Base-by-base conservation (phyloP, 805 yeast species). In the Monosporozyma aerobia region DNA sequence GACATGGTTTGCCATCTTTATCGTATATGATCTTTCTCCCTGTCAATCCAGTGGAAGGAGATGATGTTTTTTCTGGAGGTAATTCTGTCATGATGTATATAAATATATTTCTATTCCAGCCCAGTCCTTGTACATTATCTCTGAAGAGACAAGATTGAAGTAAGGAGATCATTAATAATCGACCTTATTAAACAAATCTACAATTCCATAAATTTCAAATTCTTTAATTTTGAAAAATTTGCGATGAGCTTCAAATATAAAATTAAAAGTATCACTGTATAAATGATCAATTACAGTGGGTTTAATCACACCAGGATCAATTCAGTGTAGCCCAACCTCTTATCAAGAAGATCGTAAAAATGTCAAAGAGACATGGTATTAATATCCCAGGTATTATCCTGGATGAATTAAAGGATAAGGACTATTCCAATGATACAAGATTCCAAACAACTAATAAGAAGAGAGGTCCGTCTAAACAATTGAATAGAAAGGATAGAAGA, bases 1-100 rank as follows among this genome's bases (percentile, higher is more conserved):
- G 92, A 64, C 99, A 92, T 54, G 97, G 97, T 68, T 88, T 90
- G 0, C 98, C 98, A 68, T 92, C 85, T 64, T 87, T 83, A 63
- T 87, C 97, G 53, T 87, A 66, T 23, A 88, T 69, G 54, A 89
- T 83, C 59, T 79, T 80, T 47, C 84, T 30, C 14, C 27, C 48
- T 19, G 43, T 39, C 10, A 39, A 19, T 5, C 43, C 43, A 19
- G 43, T 39, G 25, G 43, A 16, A 5, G 43, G 43, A 16, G 23
- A 22, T 7, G 43, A 39, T 8, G 27, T 13, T 39, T 39, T 39
- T 19, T 19, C 25, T 16, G 43, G 25, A 22, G 43, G 43, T 39
- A 22, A 9, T 9, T 39, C 13, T 39, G 43, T 8, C 43, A 39
- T 39, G 7, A 6, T 35, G 6, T 14, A 35, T 35, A 35, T 35